These are phyloP conservation scores for Moniliophthora roreri DNA, from an alignment of 1,284 basidiomycete genomes.

Conservation along the genomic window DNA sequence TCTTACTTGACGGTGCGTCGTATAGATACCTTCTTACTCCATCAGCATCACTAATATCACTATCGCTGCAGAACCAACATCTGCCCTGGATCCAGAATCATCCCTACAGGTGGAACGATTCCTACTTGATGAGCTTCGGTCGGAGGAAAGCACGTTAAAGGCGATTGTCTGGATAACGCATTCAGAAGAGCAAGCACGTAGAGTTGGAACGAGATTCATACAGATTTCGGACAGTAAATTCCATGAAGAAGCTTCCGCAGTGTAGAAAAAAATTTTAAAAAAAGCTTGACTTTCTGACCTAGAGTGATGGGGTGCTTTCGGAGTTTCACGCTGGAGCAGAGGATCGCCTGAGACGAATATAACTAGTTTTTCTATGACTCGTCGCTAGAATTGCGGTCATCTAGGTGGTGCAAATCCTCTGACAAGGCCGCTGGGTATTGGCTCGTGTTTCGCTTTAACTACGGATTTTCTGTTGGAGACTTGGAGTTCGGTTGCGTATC, in stretches of 20 bases:
- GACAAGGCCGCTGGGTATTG: no score
- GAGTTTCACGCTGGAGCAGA: no score
- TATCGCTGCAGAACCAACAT: slow-evolving; percentile 71
- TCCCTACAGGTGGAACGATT: slow-evolving; percentile 65
- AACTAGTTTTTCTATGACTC: no score
- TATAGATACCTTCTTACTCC: not conserved
- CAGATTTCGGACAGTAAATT: slow-evolving; percentile 47
- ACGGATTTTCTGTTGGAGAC: no score
- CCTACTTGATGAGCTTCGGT: slow-evolving; percentile 52
- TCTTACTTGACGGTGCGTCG: slow-evolving; percentile 80
- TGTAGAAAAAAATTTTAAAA: not conserved
- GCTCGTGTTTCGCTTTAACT: no score
- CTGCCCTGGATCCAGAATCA: slow-evolving; percentile 76
- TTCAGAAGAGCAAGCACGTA: slow-evolving; percentile 73
- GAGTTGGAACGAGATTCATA: slow-evolving; percentile 73
- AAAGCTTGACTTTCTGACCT: no score
- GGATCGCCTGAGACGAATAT: no score
- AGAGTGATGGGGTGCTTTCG: no score
- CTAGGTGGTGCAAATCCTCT: no score
- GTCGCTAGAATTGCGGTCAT: no score
- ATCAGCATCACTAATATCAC: slow-evolving; percentile 4
- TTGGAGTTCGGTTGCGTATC: no score
- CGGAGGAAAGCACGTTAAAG: slow-evolving; percentile 52
- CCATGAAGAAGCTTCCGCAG: slow-evolving; percentile 38
- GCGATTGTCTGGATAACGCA: slow-evolving; percentile 88